These are phyloP conservation scores for Caryocar brasiliense DNA, from an alignment of 441 rosid genomes.

Conservation along the genomic window DNA sequence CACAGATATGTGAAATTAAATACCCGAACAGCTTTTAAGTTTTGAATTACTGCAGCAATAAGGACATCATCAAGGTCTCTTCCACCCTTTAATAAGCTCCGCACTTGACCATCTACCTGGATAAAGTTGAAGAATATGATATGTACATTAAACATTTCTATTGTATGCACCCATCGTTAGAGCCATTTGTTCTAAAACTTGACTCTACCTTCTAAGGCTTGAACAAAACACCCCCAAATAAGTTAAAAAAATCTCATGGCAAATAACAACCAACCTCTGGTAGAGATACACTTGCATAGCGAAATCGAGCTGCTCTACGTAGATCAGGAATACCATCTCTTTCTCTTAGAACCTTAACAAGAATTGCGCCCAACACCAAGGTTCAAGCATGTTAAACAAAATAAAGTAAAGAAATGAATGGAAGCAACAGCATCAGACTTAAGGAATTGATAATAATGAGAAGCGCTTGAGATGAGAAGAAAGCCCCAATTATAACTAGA, in stretches of 20 bases:
- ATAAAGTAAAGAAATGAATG: not conserved
- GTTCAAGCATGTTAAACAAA: conserved; percentile 1
- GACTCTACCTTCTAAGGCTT: not conserved
- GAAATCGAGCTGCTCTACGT: conserved; percentile 75
- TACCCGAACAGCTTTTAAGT: conserved; percentile 75
- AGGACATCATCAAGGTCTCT: conserved; percentile 60
- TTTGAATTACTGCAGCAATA: conserved; percentile 61
- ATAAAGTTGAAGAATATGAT: conserved; percentile 16
- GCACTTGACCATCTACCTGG: conserved; percentile 54
- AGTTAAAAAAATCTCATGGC: not conserved
- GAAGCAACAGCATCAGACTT: not conserved
- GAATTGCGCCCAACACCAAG: conserved; percentile 14
- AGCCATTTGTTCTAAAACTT: not conserved
- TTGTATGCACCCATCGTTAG: too few species aligned
- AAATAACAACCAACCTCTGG: conserved; percentile 64
- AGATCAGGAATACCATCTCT: conserved; percentile 91
- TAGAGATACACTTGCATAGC: conserved; percentile 60
- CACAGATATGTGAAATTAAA: conserved; percentile 13
- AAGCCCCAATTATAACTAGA: not conserved
- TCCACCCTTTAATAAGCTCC: conserved; percentile 58
- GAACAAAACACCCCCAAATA: not conserved
- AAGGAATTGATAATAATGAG: conserved; percentile 1
- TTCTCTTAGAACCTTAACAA: conserved; percentile 63
- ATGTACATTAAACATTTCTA: too few species aligned
- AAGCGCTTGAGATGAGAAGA: conserved; percentile 1